Evolutionary conservation across 163 green algal genomes (phyloP).

Genomic region (Picocystis sp.): DNA sequence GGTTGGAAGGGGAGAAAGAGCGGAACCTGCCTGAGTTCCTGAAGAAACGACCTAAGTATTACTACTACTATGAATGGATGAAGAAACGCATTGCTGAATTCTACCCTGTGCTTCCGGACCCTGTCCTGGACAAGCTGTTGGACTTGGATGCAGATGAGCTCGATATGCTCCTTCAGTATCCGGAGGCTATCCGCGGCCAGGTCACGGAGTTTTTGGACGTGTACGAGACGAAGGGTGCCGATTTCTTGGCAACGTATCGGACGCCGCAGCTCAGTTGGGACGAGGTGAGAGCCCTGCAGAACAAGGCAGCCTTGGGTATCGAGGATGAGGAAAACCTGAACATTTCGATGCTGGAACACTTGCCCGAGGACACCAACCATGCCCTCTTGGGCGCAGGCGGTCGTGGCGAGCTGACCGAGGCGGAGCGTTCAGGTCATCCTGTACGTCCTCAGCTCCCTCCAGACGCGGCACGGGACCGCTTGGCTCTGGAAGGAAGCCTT

Average conservation of each 20-base stretch:
- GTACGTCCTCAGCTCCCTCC: too few species aligned
- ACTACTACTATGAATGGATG: slow-evolving; percentile 61
- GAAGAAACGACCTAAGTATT: slow-evolving; percentile 26
- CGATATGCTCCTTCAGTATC: slow-evolving; percentile 41
- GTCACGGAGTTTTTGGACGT: slow-evolving; percentile 22
- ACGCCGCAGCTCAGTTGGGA: slow-evolving; percentile 30
- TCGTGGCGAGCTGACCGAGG: slow-evolving; percentile 11
- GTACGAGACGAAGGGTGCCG: slow-evolving; percentile 15
- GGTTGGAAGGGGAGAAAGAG: slow-evolving; percentile 4
- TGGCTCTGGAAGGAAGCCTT: too few species aligned
- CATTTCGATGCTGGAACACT: background rate
- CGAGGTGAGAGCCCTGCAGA: slow-evolving; percentile 23
- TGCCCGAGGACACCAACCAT: slow-evolving; percentile 12
- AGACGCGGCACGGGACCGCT: too few species aligned
- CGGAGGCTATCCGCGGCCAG: slow-evolving; percentile 14
- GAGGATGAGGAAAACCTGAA: background rate
- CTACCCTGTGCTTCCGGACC: slow-evolving; percentile 28
- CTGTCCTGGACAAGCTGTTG: slow-evolving; percentile 55
- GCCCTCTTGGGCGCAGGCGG: slow-evolving; percentile 8
- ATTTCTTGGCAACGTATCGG: slow-evolving; percentile 19
- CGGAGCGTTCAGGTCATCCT: background rate
- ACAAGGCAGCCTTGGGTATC: background rate
- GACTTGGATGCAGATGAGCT: slow-evolving; percentile 42
- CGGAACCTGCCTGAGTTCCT: slow-evolving; percentile 5
- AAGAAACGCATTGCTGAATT: slow-evolving; percentile 21